Conservation (phyloP, 768 basidiomycete genomes). For the Suillus spraguei region DNA sequence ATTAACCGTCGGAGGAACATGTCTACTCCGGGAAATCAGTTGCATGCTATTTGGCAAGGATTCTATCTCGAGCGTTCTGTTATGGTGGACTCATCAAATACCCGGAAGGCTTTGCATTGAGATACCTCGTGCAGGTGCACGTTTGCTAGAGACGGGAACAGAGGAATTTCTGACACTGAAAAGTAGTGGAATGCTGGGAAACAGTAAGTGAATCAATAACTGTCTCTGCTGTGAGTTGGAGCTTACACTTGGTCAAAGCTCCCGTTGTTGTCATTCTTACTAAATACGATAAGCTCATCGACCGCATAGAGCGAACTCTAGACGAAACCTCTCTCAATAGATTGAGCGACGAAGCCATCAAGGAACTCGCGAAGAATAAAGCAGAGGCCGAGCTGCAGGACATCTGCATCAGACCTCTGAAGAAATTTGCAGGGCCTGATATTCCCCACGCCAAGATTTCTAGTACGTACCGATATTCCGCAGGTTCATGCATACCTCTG, state of each 20-base stretch:
- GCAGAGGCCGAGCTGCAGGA: slow-evolving; percentile 5
- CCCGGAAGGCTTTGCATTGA: slow-evolving; percentile 9
- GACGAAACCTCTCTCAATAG: not conserved
- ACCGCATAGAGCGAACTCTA: not conserved
- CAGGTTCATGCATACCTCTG: not conserved
- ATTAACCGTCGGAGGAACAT: slow-evolving; percentile 11
- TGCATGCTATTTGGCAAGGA: slow-evolving; percentile 21
- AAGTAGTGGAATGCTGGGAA: not conserved
- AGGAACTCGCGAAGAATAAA: not conserved
- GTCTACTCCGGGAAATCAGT: slow-evolving; percentile 6
- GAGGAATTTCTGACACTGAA: slow-evolving; percentile 4
- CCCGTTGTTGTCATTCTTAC: slow-evolving; percentile 12
- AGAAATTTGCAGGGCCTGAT: not conserved
- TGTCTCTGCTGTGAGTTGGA: not conserved
- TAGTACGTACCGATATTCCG: not conserved
- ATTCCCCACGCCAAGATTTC: slow-evolving; percentile 1
- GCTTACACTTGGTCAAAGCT: not conserved
- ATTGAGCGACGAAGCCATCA: not conserved
- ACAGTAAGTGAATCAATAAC: slow-evolving; percentile 1
- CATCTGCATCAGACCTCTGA: slow-evolving; percentile 2
- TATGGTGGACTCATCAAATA: not conserved
- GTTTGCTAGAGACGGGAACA: not conserved
- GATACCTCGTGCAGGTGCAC: not conserved
- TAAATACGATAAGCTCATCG: slow-evolving; percentile 7
- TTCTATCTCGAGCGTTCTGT: not conserved